A percentile compares a stretch with the other conserved stretches of the same genome.
Conservation (phyloP, 2,329 filamentous ascomycete species). For the Pseudogymnoascus sp. region DNA sequence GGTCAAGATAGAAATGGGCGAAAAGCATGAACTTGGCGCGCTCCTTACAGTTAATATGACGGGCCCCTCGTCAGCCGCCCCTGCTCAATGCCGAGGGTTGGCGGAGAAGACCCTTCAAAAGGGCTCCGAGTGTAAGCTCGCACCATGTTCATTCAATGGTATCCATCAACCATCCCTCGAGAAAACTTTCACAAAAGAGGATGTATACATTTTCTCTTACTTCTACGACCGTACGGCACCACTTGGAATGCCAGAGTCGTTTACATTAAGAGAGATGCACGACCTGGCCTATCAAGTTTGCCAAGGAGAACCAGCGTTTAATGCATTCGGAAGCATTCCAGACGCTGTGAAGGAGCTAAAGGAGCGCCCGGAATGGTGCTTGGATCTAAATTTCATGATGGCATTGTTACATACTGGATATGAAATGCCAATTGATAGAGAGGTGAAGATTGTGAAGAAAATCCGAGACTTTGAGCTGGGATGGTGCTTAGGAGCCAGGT, state of each 20-base stretch:
- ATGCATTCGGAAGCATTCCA: slow-evolving; percentile 66
- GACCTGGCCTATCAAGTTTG: slow-evolving; percentile 81
- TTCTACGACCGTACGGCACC: slow-evolving; percentile 93
- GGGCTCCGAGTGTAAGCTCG: slow-evolving; percentile 67
- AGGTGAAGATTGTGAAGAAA: slow-evolving; percentile 98
- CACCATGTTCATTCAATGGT: slow-evolving; percentile 97
- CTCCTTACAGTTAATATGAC: slow-evolving; percentile 72
- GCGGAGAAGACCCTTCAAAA: slow-evolving; percentile 89
- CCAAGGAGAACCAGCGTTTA: slow-evolving; percentile 67
- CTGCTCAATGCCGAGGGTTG: slow-evolving; percentile 80
- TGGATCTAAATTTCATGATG: slow-evolving; percentile 96
- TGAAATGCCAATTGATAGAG: slow-evolving; percentile 92
- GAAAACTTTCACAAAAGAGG: slow-evolving; percentile 86
- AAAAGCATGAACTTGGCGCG: slow-evolving; percentile 55
- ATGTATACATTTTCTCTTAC: slow-evolving; percentile 95
- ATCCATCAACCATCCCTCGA: slow-evolving; percentile 86
- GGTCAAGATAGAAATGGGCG: slow-evolving; percentile 62
- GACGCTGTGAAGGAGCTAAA: slow-evolving; percentile 71
- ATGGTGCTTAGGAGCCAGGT: slow-evolving; percentile 97
- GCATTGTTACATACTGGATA: slow-evolving; percentile 90
- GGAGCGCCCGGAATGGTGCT: slow-evolving; percentile 79
- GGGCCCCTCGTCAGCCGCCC: slow-evolving; percentile 64
- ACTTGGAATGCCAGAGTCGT: slow-evolving; percentile 96
- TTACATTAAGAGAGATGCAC: slow-evolving; percentile 83
- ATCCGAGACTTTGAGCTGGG: slow-evolving; percentile 94